These are phyloP conservation scores for Primulina huaijiensis DNA, from an alignment of 257 asterid species.

Conservation along the genomic window DNA sequence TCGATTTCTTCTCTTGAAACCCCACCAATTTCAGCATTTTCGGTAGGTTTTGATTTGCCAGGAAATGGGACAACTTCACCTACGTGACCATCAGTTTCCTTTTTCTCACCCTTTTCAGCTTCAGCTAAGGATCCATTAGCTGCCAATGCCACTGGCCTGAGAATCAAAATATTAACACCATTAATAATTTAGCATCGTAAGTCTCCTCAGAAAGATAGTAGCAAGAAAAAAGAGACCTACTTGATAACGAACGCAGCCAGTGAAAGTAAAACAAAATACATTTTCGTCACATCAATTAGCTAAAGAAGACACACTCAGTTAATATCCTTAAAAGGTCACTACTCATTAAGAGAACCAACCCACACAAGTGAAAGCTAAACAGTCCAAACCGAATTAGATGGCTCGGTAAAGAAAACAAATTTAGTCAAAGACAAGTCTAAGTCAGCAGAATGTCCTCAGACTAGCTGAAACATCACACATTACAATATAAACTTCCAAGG, in stretches of 20 bases:
- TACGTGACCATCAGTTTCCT: constrained; percentile 26
- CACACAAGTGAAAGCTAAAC: constrained; percentile 5
- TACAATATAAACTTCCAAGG: neutral
- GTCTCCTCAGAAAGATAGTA: constrained; percentile 6
- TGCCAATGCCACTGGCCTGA: constrained; percentile 56
- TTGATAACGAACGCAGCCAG: constrained; percentile 1
- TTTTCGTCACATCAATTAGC: neutral
- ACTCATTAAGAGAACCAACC: neutral
- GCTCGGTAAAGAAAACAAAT: neutral
- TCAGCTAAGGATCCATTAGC: constrained; percentile 54
- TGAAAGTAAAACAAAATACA: neutral
- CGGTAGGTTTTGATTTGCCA: constrained; percentile 32
- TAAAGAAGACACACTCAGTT: constrained; percentile 4
- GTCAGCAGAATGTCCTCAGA: neutral
- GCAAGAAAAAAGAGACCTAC: constrained; percentile 17
- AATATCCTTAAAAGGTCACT: neutral
- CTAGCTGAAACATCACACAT: neutral
- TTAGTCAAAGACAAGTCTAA: constrained; percentile 10
- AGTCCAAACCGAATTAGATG: neutral
- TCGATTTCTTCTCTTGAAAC: constrained; percentile 41
- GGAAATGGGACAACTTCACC: constrained; percentile 17
- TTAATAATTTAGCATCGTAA: constrained; percentile 7
- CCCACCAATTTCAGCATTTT: constrained; percentile 35
- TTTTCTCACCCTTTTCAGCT: constrained; percentile 39
- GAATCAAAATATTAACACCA: constrained; percentile 19